These are phyloP conservation scores for Plasmodium blacklocki DNA, from an alignment of 169 alveolate genomes.

Conservation along the genomic window DNA sequence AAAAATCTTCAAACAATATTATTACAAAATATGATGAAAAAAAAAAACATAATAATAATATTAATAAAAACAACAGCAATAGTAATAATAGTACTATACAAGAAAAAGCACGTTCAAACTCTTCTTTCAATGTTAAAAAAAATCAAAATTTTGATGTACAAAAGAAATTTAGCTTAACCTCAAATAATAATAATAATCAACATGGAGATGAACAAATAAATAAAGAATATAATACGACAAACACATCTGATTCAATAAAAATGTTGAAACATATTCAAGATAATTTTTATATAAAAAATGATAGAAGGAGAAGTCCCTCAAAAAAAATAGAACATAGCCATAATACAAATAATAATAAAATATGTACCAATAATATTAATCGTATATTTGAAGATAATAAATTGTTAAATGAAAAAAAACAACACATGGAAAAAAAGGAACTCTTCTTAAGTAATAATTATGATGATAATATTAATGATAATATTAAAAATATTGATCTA, in stretches of 20 bases:
- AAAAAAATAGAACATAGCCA: slow-evolving; percentile 3
- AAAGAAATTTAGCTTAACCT: not conserved
- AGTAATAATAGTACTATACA: not conserved
- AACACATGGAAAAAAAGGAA: not conserved
- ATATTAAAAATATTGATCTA: too few relatives aligned
- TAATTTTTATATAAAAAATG: slow-evolving; percentile 47
- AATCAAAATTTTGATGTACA: not conserved
- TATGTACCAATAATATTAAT: not conserved
- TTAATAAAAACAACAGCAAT: not conserved
- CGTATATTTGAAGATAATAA: slow-evolving; percentile 1
- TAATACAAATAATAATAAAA: not conserved
- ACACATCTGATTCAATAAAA: slow-evolving; percentile 11
- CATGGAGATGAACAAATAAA: not conserved
- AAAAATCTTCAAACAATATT: slow-evolving; percentile 20
- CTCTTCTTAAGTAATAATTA: too few relatives aligned
- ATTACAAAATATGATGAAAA: not conserved
- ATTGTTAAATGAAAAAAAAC: not conserved
- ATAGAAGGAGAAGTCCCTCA: slow-evolving; percentile 8
- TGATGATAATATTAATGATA: too few relatives aligned
- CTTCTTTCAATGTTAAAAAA: slow-evolving; percentile 14
- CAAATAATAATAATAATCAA: not conserved
- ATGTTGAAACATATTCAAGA: slow-evolving; percentile 10
- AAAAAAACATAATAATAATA: slow-evolving; percentile 2
- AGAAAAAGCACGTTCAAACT: slow-evolving; percentile 6
- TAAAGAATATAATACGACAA: not conserved